Percentiles rank a stretch among this genome's conserved stretches.
Conservation (phyloP, 306 rosid species). For the Cucurbita argyrosperma region DNA sequence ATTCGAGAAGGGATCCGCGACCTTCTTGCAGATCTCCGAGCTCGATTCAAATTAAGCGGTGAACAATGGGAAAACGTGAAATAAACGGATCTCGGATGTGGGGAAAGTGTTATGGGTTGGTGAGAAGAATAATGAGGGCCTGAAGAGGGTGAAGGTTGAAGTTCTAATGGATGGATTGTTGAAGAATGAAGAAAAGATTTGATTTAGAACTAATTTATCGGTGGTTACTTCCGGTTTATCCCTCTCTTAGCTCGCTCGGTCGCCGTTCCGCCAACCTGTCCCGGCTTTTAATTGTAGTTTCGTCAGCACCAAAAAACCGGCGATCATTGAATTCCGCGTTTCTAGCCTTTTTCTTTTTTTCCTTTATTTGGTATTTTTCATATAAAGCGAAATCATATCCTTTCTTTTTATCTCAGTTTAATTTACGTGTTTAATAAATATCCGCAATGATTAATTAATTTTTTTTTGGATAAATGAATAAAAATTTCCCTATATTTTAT, state of each 20-base stretch:
- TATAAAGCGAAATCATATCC: not conserved
- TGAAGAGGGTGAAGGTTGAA: not conserved
- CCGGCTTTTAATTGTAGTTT: not conserved
- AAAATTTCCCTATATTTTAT: too few species aligned
- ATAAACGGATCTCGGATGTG: not conserved
- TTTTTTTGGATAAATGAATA: too few species aligned
- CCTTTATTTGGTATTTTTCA: not conserved
- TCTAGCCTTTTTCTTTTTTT: not conserved
- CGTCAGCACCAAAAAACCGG: not conserved
- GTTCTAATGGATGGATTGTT: not conserved
- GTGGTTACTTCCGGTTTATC: slow-evolving; percentile 1
- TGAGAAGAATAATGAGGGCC: not conserved
- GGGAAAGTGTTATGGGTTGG: not conserved
- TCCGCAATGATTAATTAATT: too few species aligned
- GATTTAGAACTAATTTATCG: not conserved
- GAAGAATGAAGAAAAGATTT: not conserved
- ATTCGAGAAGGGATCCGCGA: slow-evolving; percentile 19
- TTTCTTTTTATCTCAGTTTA: not conserved
- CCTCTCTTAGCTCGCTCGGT: not conserved
- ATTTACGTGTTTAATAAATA: too few species aligned
- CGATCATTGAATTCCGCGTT: not conserved
- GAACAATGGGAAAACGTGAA: not conserved
- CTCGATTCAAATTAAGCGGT: not conserved
- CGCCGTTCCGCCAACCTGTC: slow-evolving; percentile 4
- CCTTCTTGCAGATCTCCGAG: not conserved